A percentile compares a stretch with the other conserved stretches of the same genome.
Conservation (phyloP, 1,284 basidiomycete species). For the Malassezia caprae region DNA sequence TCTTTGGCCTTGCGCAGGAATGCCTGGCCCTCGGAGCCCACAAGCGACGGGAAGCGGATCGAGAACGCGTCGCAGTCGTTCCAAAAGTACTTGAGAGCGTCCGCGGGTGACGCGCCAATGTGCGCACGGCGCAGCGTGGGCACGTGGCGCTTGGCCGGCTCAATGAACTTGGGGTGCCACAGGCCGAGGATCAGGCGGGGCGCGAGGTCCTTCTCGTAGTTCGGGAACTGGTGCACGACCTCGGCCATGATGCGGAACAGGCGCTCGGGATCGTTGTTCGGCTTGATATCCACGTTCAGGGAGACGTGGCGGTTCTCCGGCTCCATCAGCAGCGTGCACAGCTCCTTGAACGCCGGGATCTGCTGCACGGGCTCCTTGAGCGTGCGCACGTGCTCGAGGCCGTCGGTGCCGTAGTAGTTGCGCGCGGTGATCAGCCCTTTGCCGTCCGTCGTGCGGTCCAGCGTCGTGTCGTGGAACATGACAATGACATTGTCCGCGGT, state of each 20-base stretch:
- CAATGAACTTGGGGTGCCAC: slow-evolving; percentile 76
- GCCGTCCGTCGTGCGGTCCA: slow-evolving; percentile 55
- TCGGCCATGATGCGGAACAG: slow-evolving; percentile 76
- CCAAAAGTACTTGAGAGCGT: slow-evolving; percentile 84
- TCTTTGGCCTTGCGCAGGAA: slow-evolving; percentile 69
- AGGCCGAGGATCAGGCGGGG: slow-evolving; percentile 76
- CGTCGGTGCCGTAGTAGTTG: slow-evolving; percentile 52
- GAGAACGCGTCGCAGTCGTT: slow-evolving; percentile 76
- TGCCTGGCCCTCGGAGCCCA: slow-evolving; percentile 59
- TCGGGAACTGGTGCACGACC: slow-evolving; percentile 60
- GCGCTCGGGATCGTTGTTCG: slow-evolving; percentile 76
- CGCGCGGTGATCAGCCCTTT: slow-evolving; percentile 53
- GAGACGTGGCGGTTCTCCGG: slow-evolving; percentile 42
- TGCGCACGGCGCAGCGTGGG: slow-evolving; percentile 75
- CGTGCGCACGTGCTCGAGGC: slow-evolving; percentile 75
- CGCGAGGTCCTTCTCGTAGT: slow-evolving; percentile 70
- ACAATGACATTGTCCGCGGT: slow-evolving; percentile 77
- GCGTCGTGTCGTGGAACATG: slow-evolving; percentile 84
- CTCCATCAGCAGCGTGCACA: slow-evolving; percentile 42
- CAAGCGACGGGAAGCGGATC: slow-evolving; percentile 66
- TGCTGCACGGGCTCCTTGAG: slow-evolving; percentile 60
- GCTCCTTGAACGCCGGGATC: slow-evolving; percentile 43
- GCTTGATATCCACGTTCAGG: slow-evolving; percentile 69
- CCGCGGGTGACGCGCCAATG: slow-evolving; percentile 60
- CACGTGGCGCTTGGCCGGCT: slow-evolving; percentile 62